Percentiles rank a stretch among this genome's conserved stretches.
phyloP scores from a whole-genome alignment of 495 filamentous ascomycete genomes.

The Aspergillus wentii region DNA sequence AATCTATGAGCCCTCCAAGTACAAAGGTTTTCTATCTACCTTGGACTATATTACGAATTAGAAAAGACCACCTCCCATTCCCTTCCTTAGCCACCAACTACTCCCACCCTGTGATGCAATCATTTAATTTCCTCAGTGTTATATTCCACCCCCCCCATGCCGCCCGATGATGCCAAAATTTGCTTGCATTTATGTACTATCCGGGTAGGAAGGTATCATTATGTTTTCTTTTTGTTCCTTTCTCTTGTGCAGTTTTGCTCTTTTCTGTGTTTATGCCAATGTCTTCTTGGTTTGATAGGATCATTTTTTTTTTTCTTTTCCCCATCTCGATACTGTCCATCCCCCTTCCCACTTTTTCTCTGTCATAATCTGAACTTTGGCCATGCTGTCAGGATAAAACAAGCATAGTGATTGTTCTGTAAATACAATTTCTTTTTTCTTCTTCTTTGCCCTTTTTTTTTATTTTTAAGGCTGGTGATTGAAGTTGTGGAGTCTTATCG shows the following conservation, averaged over 20 bases:
- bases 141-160: too few species aligned
- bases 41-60: too few species aligned
- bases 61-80: too few species aligned
- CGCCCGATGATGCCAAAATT: too few species aligned
- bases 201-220: too few species aligned
- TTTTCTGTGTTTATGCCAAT: constrained; percentile 1
- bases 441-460: too few species aligned
- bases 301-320: constrained; percentile 1
- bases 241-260: neutral
- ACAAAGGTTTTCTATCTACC: constrained; percentile 1
- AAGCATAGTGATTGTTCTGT: constrained; percentile 6
- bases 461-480: too few species aligned
- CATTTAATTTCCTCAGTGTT: too few species aligned
- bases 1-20: constrained; percentile 13
- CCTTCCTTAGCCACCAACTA: too few species aligned
- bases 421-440: constrained; percentile 4
- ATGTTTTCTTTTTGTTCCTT: constrained; percentile 3
- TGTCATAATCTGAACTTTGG: neutral
- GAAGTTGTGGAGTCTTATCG: too few species aligned
- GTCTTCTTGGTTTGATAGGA: neutral
- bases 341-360: constrained; percentile 1
- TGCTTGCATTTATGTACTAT: too few species aligned
- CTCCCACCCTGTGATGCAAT: too few species aligned
- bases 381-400: constrained; percentile 1
- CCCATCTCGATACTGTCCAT: constrained; percentile 2